A percentile compares a stretch with the other conserved stretches of the same genome.
Evolutionary conservation across 768 basidiomycete species (phyloP).

Genomic region (Lentinula sp.): DNA sequence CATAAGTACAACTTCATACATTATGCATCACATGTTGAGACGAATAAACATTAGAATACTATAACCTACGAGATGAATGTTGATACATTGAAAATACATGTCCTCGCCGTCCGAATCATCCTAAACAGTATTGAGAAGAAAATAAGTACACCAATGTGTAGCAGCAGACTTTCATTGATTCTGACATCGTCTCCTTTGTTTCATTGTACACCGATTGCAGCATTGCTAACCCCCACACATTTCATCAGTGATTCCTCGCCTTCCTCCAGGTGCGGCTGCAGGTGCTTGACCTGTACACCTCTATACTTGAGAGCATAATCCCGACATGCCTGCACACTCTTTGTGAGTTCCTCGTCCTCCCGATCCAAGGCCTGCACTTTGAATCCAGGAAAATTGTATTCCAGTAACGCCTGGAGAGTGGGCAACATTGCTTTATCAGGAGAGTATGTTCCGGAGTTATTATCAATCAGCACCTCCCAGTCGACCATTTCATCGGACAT

Average conservation of each 20-base stretch:
- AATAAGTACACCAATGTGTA: too few species aligned
- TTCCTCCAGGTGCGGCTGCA: slow-evolving; percentile 54
- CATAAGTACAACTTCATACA: too few species aligned
- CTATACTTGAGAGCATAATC: slow-evolving; percentile 58
- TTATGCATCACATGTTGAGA: too few species aligned
- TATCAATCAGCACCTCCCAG: slow-evolving; percentile 86
- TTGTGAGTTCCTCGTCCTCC: slow-evolving; percentile 47
- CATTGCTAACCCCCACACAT: slow-evolving; percentile 9
- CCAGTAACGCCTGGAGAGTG: slow-evolving; percentile 52
- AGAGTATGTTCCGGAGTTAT: slow-evolving; percentile 81
- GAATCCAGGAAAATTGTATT: slow-evolving; percentile 71
- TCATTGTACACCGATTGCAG: background rate
- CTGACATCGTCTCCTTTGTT: background rate
- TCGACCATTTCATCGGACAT: slow-evolving; percentile 46
- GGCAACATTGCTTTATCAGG: slow-evolving; percentile 63
- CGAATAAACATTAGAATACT: too few species aligned
- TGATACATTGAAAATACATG: too few species aligned
- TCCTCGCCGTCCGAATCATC: background rate
- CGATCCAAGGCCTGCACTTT: slow-evolving; percentile 46
- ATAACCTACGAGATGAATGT: too few species aligned
- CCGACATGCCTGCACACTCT: slow-evolving; percentile 63
- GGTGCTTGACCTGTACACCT: slow-evolving; percentile 51
- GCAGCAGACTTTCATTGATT: background rate
- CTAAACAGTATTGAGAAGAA: too few species aligned
- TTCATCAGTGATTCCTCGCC: slow-evolving; percentile 50